phyloP scores from a whole-genome alignment of 768 basidiomycete species.

The Macrolepiota dolichaula region DNA sequence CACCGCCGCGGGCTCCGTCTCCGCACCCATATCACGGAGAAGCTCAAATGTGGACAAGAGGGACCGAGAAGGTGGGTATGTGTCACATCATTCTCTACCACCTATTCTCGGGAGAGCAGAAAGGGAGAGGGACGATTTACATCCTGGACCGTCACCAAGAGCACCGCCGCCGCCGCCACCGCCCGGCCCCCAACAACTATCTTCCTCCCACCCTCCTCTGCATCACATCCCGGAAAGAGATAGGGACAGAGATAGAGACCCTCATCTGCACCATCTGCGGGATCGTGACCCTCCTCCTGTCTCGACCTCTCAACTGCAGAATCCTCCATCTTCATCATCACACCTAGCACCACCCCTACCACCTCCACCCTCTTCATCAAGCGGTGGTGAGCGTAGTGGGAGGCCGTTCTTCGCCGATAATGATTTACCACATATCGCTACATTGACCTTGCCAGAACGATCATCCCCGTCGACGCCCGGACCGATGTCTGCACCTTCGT shows the following conservation, averaged over 20 bases:
- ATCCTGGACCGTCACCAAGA: conserved; percentile 18
- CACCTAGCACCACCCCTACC: too few relatives aligned
- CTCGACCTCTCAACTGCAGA: conserved; percentile 10
- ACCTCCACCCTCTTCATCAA: too few relatives aligned
- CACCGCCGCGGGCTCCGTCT: conserved; percentile 21
- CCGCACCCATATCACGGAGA: conserved; percentile 42
- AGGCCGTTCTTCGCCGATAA: conserved; percentile 52
- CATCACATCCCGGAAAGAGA: conserved; percentile 20
- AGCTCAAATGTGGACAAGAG: conserved; percentile 46
- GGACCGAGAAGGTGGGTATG: conserved; percentile 31
- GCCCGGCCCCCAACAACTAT: conserved; percentile 18
- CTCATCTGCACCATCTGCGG: conserved; percentile 9
- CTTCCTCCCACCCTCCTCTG: conserved; percentile 13
- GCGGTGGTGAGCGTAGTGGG: not conserved
- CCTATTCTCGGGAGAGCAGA: conserved; percentile 21
- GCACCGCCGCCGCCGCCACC: not conserved
- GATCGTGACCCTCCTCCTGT: conserved; percentile 5
- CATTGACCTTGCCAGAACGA: conserved; percentile 53
- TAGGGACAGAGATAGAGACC: conserved; percentile 1
- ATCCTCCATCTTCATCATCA: not conserved
- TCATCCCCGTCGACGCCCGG: conserved; percentile 50
- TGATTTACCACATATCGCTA: conserved; percentile 71
- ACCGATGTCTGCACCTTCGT: conserved; percentile 60
- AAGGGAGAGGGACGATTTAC: conserved; percentile 33
- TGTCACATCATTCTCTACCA: conserved; percentile 30